phyloP scores from a whole-genome alignment of 345 rosid species.

The Litchi chinensis region DNA sequence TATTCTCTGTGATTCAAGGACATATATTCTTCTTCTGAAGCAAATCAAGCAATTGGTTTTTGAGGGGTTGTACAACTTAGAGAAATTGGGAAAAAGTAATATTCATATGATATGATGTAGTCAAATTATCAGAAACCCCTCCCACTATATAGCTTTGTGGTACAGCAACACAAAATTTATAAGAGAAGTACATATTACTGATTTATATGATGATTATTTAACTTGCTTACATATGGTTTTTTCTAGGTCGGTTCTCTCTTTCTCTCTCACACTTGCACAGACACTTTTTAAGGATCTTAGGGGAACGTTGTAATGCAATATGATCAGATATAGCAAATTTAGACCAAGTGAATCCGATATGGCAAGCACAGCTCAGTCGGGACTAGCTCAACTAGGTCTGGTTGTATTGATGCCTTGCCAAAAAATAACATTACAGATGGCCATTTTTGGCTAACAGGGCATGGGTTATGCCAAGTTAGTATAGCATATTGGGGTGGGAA shows the following conservation, averaged over 20 bases:
- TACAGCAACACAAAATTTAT: neutral
- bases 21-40: neutral
- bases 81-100: neutral
- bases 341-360: no score
- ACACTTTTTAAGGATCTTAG: neutral
- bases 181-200: neutral
- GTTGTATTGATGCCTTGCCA: no score
- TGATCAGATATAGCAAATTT: no score
- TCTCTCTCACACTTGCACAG: neutral
- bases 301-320: no score
- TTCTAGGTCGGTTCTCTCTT: neutral
- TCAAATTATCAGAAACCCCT: neutral
- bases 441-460: no score
- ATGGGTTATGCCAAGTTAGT: no score
- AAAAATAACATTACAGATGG: no score
- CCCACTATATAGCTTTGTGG: neutral
- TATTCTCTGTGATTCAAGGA: neutral
- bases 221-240: neutral
- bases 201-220: neutral
- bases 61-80: slow-evolving; percentile 2
- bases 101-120: neutral
- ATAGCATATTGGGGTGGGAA: no score
- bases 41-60: neutral
- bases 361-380: no score
- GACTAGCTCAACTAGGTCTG: no score